A percentile compares a stretch with the other conserved stretches of the same genome.
Evolutionary conservation across 768 basidiomycete species (phyloP).

Genomic region (Clitopilus hobsonii): DNA sequence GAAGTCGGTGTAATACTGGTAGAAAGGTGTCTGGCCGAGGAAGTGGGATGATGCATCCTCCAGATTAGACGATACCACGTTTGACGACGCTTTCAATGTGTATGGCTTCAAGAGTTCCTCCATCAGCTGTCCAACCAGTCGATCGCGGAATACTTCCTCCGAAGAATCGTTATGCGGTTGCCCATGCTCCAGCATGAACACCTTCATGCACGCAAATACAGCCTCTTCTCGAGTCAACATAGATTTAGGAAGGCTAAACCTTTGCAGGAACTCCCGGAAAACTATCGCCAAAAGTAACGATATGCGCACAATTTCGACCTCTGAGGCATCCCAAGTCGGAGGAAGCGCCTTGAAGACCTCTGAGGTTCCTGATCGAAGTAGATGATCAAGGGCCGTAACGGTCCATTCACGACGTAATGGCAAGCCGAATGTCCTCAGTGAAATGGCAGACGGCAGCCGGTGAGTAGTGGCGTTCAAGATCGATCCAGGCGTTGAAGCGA

Average conservation of each 20-base stretch:
- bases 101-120: conserved; percentile 53
- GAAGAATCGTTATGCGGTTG: conserved; percentile 45
- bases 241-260: conserved; percentile 36
- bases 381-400: conserved; percentile 65
- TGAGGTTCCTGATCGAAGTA: conserved; percentile 70
- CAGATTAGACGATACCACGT: conserved; percentile 24
- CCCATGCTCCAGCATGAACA: conserved; percentile 94
- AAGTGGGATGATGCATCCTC: conserved; percentile 53
- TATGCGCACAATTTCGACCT: conserved; percentile 70
- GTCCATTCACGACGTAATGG: conserved; percentile 63
- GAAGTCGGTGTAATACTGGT: conserved; percentile 91
- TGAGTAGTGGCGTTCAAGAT: conserved; percentile 56
- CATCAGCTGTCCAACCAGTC: conserved; percentile 55
- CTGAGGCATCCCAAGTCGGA: conserved; percentile 69
- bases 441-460: conserved; percentile 28
- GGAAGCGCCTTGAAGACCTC: conserved; percentile 70
- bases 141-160: conserved; percentile 81
- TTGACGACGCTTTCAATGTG: conserved; percentile 25
- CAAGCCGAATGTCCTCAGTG: conserved; percentile 30
- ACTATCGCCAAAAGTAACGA: conserved; percentile 59
- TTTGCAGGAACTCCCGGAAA: conserved; percentile 38
- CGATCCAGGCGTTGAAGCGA: conserved; percentile 45
- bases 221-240: conserved; percentile 49
- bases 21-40: conserved; percentile 80
- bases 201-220: conserved; percentile 82